Evolutionary conservation across 2,329 filamentous ascomycete genomes (phyloP).

Genomic region (Scedosporium boydii): DNA sequence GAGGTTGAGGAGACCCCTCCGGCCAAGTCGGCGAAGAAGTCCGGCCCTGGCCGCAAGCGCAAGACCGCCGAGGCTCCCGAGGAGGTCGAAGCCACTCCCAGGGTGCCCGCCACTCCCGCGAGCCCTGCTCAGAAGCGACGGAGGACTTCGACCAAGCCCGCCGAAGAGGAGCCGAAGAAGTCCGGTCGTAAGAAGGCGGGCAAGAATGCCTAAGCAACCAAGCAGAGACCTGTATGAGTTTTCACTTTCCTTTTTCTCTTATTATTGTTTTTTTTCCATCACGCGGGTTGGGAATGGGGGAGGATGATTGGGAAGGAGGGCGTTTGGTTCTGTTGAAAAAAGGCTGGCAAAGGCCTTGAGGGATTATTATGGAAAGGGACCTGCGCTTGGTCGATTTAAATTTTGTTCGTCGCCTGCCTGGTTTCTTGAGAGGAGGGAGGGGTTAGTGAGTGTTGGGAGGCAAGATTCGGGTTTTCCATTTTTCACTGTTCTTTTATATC

Average conservation of each 20-base stretch:
- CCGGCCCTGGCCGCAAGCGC: conserved; percentile 40
- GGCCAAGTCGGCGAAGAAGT: conserved; percentile 51
- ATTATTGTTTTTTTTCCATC: background rate
- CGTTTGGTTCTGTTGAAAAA: background rate
- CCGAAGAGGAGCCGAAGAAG: conserved; percentile 51
- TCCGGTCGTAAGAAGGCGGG: conserved; percentile 48
- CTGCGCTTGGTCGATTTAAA: background rate
- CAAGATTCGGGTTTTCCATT: background rate
- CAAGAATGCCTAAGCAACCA: conserved; percentile 17
- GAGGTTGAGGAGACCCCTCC: conserved; percentile 35
- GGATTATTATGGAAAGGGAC: background rate
- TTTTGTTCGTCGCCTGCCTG: background rate
- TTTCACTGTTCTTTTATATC: background rate
- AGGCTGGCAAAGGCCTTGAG: background rate
- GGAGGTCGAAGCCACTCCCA: conserved; percentile 26
- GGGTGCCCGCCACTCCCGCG: conserved; percentile 31
- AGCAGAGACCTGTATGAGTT: background rate
- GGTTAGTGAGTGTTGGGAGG: background rate
- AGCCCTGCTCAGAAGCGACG: conserved; percentile 57
- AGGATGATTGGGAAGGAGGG: background rate
- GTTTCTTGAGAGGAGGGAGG: background rate
- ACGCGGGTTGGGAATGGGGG: background rate
- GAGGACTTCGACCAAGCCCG: conserved; percentile 44
- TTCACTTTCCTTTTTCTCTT: background rate
- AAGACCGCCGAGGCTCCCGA: conserved; percentile 31